A percentile compares a stretch with the other conserved stretches of the same genome.
Conservation (phyloP, 768 basidiomycete species). For the Suillus brevipes region DNA sequence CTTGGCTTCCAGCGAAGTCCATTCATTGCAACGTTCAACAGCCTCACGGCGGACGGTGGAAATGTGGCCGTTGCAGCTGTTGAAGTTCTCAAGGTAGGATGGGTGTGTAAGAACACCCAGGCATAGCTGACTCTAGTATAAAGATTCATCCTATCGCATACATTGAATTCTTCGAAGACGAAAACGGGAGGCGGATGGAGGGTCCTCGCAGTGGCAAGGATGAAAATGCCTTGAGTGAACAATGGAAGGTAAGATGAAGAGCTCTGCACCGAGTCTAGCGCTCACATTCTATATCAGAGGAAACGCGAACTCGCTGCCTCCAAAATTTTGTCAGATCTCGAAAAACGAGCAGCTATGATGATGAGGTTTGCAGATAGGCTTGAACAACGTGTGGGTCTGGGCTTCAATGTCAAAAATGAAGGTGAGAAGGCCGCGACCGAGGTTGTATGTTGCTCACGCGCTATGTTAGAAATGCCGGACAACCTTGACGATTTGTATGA, state of each 20-base stretch:
- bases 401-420: slow-evolving; percentile 42
- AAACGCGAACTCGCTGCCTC: slow-evolving; percentile 58
- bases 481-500: slow-evolving; percentile 60
- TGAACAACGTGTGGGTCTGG: slow-evolving; percentile 53
- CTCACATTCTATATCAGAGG: slow-evolving; percentile 39
- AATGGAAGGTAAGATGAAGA: slow-evolving; percentile 64
- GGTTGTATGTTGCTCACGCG: background rate
- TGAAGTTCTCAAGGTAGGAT: slow-evolving; percentile 59
- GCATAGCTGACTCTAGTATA: slow-evolving; percentile 1
- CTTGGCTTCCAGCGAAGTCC: slow-evolving; percentile 74
- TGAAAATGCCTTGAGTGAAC: slow-evolving; percentile 56
- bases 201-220: slow-evolving; percentile 73
- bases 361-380: slow-evolving; percentile 67
- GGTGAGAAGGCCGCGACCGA: slow-evolving; percentile 30
- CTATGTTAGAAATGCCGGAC: slow-evolving; percentile 35
- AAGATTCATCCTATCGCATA: slow-evolving; percentile 78
- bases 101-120: background rate
- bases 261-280: background rate
- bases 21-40: slow-evolving; percentile 74
- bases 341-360: slow-evolving; percentile 53
- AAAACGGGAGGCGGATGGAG: slow-evolving; percentile 47
- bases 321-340: slow-evolving; percentile 56
- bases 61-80: slow-evolving; percentile 72
- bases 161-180: slow-evolving; percentile 61
- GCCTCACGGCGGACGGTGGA: slow-evolving; percentile 83